phyloP scores from a whole-genome alignment of 495 filamentous ascomycete genomes.

The Trichoderma gamsii region DNA sequence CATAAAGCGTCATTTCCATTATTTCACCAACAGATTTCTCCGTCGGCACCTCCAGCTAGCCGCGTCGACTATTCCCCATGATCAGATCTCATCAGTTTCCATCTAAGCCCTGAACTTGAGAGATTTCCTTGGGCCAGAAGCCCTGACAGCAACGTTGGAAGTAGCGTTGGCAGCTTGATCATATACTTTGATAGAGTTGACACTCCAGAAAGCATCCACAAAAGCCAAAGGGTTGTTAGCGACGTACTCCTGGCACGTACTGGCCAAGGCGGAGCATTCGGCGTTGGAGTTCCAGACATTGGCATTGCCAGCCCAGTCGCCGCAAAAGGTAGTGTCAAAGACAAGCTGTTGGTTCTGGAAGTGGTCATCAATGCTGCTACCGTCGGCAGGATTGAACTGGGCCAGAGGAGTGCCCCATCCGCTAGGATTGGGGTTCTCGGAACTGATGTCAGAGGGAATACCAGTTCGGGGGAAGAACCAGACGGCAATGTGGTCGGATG shows the following conservation, averaged over 20 bases:
- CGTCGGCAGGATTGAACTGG: slow-evolving; percentile 47
- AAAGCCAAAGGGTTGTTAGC: slow-evolving; percentile 55
- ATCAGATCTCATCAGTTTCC: too few species aligned
- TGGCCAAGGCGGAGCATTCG: slow-evolving; percentile 36
- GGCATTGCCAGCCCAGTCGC: slow-evolving; percentile 81
- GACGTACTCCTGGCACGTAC: slow-evolving; percentile 61
- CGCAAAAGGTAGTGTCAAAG: slow-evolving; percentile 83
- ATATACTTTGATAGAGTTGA: slow-evolving; percentile 64
- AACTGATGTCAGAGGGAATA: slow-evolving; percentile 51
- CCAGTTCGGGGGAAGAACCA: slow-evolving; percentile 67
- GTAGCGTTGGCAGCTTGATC: slow-evolving; percentile 25
- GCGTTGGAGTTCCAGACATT: slow-evolving; percentile 42
- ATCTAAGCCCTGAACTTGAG: too few species aligned
- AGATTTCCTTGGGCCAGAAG: too few species aligned
- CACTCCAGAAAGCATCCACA: slow-evolving; percentile 60
- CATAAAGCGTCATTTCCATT: too few species aligned
- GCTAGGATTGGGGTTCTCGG: slow-evolving; percentile 53
- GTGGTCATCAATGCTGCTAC: slow-evolving; percentile 57
- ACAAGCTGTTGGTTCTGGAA: slow-evolving; percentile 72
- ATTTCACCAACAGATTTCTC: too few species aligned
- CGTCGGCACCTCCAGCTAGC: too few species aligned
- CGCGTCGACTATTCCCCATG: too few species aligned
- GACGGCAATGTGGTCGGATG: slow-evolving; percentile 55
- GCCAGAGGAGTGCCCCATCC: slow-evolving; percentile 64
- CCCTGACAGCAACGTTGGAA: not conserved